These are phyloP conservation scores for Smallanthus sonchifolius DNA, from an alignment of 129 eudicot genomes.

Conservation along the genomic window DNA sequence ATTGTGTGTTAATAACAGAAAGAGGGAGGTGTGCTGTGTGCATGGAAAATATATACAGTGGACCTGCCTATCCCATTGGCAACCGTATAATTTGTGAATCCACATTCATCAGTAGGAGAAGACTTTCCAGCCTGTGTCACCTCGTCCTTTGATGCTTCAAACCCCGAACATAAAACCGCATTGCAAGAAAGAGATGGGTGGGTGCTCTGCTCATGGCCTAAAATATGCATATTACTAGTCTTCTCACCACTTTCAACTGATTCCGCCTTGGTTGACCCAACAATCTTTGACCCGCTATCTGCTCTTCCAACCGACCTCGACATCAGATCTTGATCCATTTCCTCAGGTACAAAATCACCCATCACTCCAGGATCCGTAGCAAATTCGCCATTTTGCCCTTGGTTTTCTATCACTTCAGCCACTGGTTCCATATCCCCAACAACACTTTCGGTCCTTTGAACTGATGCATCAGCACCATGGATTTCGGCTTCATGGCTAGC, in stretches of 20 bases:
- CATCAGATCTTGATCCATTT: conserved; percentile 56
- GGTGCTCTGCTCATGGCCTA: conserved; percentile 46
- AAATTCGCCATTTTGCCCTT: conserved; percentile 81
- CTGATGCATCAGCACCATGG: conserved; percentile 68
- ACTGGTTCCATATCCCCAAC: conserved; percentile 76
- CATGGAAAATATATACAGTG: neutral
- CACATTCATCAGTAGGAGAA: conserved; percentile 64
- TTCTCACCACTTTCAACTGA: conserved; percentile 89
- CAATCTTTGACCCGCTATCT: conserved; percentile 77
- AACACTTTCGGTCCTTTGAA: conserved; percentile 67
- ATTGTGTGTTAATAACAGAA: neutral
- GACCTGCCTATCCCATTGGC: conserved; percentile 56
- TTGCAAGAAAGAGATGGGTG: conserved; percentile 88
- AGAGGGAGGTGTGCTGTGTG: neutral
- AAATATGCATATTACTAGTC: conserved; percentile 34
- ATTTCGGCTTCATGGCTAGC: conserved; percentile 98
- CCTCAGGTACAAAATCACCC: conserved; percentile 63
- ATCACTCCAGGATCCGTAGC: conserved; percentile 11
- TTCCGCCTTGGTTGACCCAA: conserved; percentile 78
- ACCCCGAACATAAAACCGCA: conserved; percentile 73
- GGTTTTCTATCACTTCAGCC: conserved; percentile 84
- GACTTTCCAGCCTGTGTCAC: conserved; percentile 73
- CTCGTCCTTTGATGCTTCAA: conserved; percentile 84
- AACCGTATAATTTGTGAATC: conserved; percentile 32
- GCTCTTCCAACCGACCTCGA: conserved; percentile 49